Conservation (phyloP, 176 grass and related monocot genomes). For the Zoysia pacifica region DNA sequence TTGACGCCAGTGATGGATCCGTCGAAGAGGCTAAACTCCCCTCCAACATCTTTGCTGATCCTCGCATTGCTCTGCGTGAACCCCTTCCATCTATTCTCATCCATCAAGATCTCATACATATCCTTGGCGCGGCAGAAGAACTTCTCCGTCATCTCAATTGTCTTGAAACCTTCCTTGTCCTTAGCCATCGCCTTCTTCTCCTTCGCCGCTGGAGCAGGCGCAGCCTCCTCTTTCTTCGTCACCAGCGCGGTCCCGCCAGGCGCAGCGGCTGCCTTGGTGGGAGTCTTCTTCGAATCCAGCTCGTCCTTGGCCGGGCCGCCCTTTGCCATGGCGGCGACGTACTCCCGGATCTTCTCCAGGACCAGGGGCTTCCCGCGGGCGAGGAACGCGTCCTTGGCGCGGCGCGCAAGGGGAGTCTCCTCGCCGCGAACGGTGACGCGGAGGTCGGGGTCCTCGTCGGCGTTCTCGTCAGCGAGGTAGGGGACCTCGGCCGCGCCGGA, state of each 20-base stretch:
- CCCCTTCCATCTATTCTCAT: conserved; percentile 96
- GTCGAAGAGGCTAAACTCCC: conserved; percentile 87
- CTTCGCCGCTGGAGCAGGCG: conserved; percentile 22
- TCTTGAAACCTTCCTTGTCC: conserved; percentile 90
- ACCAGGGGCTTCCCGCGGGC: conserved; percentile 68
- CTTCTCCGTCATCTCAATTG: conserved; percentile 80
- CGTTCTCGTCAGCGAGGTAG: conserved; percentile 97
- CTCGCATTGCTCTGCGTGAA: conserved; percentile 95
- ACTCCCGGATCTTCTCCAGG: conserved; percentile 82
- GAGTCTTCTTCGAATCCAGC: conserved; percentile 66
- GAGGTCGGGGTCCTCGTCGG: conserved; percentile 84
- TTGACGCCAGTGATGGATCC: conserved; percentile 84
- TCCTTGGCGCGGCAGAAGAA: conserved; percentile 84
- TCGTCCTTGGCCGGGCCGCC: conserved; percentile 92
- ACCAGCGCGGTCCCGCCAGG: conserved; percentile 6
- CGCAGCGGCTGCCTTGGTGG: background rate
- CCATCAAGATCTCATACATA: conserved; percentile 95
- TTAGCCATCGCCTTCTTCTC: conserved; percentile 71
- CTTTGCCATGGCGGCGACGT: conserved; percentile 66
- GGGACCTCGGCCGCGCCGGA: conserved; percentile 76
- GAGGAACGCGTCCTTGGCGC: conserved; percentile 92
- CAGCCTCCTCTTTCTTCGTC: conserved; percentile 31
- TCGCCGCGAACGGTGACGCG: conserved; percentile 76
- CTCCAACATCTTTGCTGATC: conserved; percentile 92
- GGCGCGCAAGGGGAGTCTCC: conserved; percentile 62